Percentiles rank a stretch among this genome's conserved stretches.
Conservation (phyloP, 441 rosid genomes). For the Codiaeum variegatum region DNA sequence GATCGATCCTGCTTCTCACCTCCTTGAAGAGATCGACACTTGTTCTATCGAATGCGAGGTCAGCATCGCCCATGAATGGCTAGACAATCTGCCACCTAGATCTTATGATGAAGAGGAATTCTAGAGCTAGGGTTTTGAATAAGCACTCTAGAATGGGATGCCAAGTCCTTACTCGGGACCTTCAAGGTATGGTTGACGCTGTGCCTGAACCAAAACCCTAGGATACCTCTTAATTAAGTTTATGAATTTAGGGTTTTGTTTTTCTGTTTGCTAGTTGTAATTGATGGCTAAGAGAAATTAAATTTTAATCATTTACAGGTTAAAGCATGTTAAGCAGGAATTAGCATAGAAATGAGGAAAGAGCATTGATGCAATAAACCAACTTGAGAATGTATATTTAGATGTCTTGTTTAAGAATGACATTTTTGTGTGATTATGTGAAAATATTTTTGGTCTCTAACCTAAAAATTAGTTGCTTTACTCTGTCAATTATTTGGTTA, state of each 20-base stretch:
- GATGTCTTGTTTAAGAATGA: not conserved
- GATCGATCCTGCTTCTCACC: conserved; percentile 84
- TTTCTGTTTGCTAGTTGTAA: not conserved
- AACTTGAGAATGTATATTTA: conserved; percentile 65
- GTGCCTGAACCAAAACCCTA: conserved; percentile 94
- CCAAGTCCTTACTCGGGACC: conserved; percentile 68
- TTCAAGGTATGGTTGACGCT: conserved; percentile 95
- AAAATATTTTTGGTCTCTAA: not conserved
- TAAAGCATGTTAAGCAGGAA: conserved; percentile 78
- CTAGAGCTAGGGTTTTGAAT: conserved; percentile 79
- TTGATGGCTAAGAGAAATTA: not conserved
- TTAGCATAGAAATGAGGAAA: conserved; percentile 77
- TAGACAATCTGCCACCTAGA: conserved; percentile 70
- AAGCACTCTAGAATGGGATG: conserved; percentile 85
- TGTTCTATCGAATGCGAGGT: conserved; percentile 98
- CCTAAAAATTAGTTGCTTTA: not conserved
- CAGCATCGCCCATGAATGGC: conserved; percentile 90
- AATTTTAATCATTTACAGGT: conserved; percentile 33
- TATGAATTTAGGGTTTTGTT: conserved; percentile 14
- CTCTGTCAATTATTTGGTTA: not conserved
- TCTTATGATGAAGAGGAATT: conserved; percentile 76
- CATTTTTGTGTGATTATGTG: not conserved
- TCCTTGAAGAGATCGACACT: conserved; percentile 88
- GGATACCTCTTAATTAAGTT: conserved; percentile 72
- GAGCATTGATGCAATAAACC: conserved; percentile 37